Evolutionary conservation across 148 eudicot genomes (phyloP).

Genomic region (Polygonum maritimum): DNA sequence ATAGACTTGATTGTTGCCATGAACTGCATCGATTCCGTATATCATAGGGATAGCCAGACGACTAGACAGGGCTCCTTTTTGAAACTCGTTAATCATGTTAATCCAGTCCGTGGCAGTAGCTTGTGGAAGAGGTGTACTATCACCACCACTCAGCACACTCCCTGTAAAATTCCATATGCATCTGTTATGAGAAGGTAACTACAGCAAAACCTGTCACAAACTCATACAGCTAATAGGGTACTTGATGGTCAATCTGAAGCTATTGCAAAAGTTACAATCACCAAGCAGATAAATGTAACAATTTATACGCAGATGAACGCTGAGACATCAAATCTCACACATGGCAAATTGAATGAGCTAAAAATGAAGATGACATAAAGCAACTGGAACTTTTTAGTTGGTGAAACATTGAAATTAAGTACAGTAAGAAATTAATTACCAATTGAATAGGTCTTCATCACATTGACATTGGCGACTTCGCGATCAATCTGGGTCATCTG

Average conservation of each 20-base stretch:
- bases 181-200: neutral
- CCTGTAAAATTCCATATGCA: slow-evolving; percentile 8
- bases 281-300: neutral
- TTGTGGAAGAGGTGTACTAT: slow-evolving; percentile 12
- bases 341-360: neutral
- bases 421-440: neutral
- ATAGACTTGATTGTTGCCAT: slow-evolving; percentile 9
- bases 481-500: slow-evolving; percentile 13
- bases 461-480: neutral
- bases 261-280: neutral
- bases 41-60: slow-evolving; percentile 11
- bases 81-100: slow-evolving; percentile 7
- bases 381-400: neutral
- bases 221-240: neutral
- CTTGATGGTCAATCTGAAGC: neutral
- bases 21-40: slow-evolving; percentile 12
- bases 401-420: neutral
- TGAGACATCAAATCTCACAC: neutral
- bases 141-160: slow-evolving; percentile 12
- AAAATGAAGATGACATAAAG: neutral
- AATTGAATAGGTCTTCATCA: slow-evolving; percentile 11
- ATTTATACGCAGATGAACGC: neutral
- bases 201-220: neutral
- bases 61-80: slow-evolving; percentile 6
- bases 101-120: slow-evolving; percentile 12